Evolutionary conservation across 768 basidiomycete species (phyloP), one percentile per base, ranked within the genome.

Genomic region (Ramaria sp.): DNA sequence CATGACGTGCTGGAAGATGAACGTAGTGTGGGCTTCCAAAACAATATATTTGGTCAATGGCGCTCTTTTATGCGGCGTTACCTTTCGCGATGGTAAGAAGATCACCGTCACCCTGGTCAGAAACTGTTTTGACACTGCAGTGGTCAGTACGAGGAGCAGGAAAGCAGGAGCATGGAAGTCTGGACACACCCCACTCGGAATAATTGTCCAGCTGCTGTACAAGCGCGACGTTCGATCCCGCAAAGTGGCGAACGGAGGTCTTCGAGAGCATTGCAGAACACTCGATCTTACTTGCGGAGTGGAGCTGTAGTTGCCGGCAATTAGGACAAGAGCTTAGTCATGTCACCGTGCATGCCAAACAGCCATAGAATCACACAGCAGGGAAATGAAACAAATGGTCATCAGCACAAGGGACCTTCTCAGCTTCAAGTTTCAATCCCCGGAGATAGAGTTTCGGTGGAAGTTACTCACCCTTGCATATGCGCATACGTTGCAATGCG

Each of bases 261-360:
- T 99, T 99, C 64, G 93, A 96, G 70, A 99, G 81, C 94, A 96
- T 96, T 76, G 93, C 96, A 71, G 98, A 99, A 80, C 98, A 99
- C 79, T 99, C 96, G 59, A 99, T 81, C 80, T 99, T 96, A 97
- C 74, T 96, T 96, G 73, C 96, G 91, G 61, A 99, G 83, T 61
- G 96, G 96, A 58, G 96, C 96, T n/a, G 78, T 92, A 96, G 78
- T 99, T 99, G 65, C 92, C 94, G 67, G 95, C 92, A 69, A 99
- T 96, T 72, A 99, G 77, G 69, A 99, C 87, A 64, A 99, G 91
- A n/a, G n/a, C 77, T 96, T 98, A 74, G 95, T 96, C 98, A 69
- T 54, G 53, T 38, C 31, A 41, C 42, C 37, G 41, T 38, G 53
- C 22, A 49, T 5, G 11, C 53, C 13, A 17, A 61, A 22, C 17